These are phyloP conservation scores for Exophiala dermatitidis DNA, from an alignment of 2,329 filamentous ascomycete genomes.

Conservation along the genomic window DNA sequence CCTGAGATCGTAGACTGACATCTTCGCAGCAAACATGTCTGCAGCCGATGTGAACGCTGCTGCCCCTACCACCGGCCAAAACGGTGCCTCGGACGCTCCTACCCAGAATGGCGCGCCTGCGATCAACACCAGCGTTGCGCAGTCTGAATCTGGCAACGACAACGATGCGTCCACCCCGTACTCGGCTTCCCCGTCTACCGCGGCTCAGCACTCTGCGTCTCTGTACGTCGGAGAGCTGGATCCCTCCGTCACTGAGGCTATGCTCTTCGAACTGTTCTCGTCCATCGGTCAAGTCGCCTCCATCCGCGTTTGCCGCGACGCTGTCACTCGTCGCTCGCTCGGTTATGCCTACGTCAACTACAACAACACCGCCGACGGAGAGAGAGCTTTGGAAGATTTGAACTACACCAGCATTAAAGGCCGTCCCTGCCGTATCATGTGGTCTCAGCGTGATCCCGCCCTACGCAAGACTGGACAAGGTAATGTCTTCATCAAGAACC, in stretches of 20 bases:
- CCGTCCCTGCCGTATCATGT: slow-evolving; percentile 99
- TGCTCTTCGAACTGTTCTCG: slow-evolving; percentile 99
- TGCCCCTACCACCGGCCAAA: slow-evolving; percentile 60
- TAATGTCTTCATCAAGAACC: slow-evolving; percentile 99
- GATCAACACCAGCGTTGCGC: slow-evolving; percentile 66
- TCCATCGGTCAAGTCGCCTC: slow-evolving; percentile 98
- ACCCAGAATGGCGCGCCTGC: slow-evolving; percentile 41
- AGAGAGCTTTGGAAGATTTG: slow-evolving; percentile 96
- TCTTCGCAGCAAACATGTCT: slow-evolving; percentile 65
- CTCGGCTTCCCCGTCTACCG: slow-evolving; percentile 62
- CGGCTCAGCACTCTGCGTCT: slow-evolving; percentile 81
- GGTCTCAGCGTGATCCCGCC: slow-evolving; percentile 98
- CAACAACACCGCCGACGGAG: slow-evolving; percentile 92
- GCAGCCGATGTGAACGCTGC: slow-evolving; percentile 68
- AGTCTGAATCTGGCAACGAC: slow-evolving; percentile 37
- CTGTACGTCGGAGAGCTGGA: slow-evolving; percentile 99
- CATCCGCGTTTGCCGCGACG: slow-evolving; percentile 98
- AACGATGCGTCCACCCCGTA: slow-evolving; percentile 50
- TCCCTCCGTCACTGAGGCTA: slow-evolving; percentile 94
- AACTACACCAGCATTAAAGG: slow-evolving; percentile 99
- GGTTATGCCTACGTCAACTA: slow-evolving; percentile 99
- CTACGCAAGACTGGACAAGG: slow-evolving; percentile 98
- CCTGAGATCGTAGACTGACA: slow-evolving; percentile 43
- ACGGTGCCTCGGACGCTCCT: slow-evolving; percentile 46
- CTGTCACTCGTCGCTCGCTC: slow-evolving; percentile 94